Base-by-base conservation (phyloP, 805 yeast genomes). In the Cyberlindnera nakhonratchasimensis region DNA sequence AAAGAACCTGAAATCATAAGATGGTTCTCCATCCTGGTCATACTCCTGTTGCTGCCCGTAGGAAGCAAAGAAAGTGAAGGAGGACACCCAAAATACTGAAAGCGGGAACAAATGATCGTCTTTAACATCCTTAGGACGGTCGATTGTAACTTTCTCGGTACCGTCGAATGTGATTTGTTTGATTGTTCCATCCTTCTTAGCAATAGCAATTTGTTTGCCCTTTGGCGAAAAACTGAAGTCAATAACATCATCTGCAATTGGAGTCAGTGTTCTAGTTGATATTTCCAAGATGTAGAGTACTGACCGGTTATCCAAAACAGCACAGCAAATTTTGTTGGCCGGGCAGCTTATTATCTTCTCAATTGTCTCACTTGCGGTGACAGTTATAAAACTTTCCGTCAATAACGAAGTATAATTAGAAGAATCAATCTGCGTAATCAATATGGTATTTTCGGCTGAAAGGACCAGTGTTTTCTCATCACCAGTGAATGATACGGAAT, bases 401-500 rank as follows among this genome's bases (percentile, higher is more conserved):
- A 18, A 37, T 4, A 52, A 8, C 6, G 39, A 10, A 9, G 34
- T 22, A 28, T 39, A 46, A 6, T 34, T 12, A 2, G 28, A 18
- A 3, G 37, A 24, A 45, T 29, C 36, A 35, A 52, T 39, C 5
- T 57, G 29, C 3, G 62, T 33, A 12, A 35, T 38, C 24, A 48
- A 44, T 11, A 69, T 12, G 17, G 32, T 18, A 3, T 59, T 57
- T 3, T 51, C 54, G 1, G 55, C 43, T 11, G 65, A 43, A 1
- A 67, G 47, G 14, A 65, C 51, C 7, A 75, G 39, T 11, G 46
- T 37, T 2, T 63, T 48, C 31, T 61, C 66, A 31, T 64, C 62
- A 13, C 46, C 25, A 23, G 62, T 55, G 50, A 73, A 70, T 6
- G 47, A 24, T 5, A 62, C 58, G 29, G 54, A 43, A 25, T 61